A percentile compares a stretch with the other conserved stretches of the same genome.
phyloP scores from a whole-genome alignment of 176 grass and related monocot genomes.

The Leersia perrieri region DNA sequence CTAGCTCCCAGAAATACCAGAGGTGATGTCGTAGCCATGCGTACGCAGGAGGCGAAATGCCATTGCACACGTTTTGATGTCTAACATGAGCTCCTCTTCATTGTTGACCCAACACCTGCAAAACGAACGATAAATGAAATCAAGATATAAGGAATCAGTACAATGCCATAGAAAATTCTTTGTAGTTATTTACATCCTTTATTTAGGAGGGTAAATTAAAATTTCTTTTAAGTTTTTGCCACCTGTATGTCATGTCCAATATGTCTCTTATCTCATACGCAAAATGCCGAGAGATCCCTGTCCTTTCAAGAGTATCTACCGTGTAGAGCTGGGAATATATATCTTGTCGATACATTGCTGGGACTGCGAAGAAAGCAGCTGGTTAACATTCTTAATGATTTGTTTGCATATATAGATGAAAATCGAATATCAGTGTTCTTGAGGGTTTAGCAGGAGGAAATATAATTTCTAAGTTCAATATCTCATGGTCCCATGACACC shows the following conservation, averaged over 20 bases:
- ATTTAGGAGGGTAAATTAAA: too few species aligned
- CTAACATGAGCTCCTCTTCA: conserved; percentile 56
- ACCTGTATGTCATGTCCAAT: conserved; percentile 63
- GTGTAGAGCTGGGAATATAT: conserved; percentile 47
- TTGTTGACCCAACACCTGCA: conserved; percentile 71
- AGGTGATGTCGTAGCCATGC: conserved; percentile 69
- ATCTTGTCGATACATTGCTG: conserved; percentile 39
- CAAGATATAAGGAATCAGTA: neutral
- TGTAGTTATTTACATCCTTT: too few species aligned
- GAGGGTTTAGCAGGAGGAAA: too few species aligned
- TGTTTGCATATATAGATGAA: too few species aligned
- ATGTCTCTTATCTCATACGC: conserved; percentile 52
- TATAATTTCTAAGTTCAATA: too few species aligned
- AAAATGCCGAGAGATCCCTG: conserved; percentile 57
- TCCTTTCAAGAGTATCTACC: conserved; percentile 62
- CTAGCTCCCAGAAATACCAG: conserved; percentile 24
- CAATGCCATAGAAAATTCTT: too few species aligned
- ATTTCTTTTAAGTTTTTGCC: neutral
- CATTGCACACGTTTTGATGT: conserved; percentile 61
- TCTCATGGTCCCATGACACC: too few species aligned
- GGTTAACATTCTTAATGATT: neutral
- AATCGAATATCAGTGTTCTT: too few species aligned
- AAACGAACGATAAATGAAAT: neutral
- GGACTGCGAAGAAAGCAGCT: conserved; percentile 42
- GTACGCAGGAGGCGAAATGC: conserved; percentile 70